phyloP scores from a whole-genome alignment of 345 rosid genomes.

The Lenwebbia sp. region DNA sequence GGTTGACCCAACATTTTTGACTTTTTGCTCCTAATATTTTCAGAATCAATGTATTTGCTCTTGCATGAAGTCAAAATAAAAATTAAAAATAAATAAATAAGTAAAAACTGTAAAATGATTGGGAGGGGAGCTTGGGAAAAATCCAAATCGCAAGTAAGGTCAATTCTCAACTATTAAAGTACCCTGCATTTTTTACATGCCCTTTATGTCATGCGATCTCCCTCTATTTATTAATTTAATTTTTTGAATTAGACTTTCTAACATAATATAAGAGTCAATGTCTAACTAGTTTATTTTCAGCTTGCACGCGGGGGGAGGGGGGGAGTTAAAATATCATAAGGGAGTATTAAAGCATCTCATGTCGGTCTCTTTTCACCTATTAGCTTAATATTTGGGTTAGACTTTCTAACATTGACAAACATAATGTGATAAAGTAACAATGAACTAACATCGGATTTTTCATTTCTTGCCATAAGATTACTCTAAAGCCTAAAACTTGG shows the following conservation, averaged over 20 bases:
- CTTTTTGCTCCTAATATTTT: too few relatives aligned
- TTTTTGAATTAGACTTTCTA: too few relatives aligned
- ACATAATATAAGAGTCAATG: too few relatives aligned
- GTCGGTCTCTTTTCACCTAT: too few relatives aligned
- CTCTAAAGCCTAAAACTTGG: not conserved
- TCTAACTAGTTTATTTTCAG: not conserved
- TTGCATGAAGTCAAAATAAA: not conserved
- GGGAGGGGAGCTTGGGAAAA: not conserved
- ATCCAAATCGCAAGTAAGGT: not conserved
- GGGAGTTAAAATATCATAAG: too few relatives aligned
- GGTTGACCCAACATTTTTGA: not conserved
- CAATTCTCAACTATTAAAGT: not conserved
- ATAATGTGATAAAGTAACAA: fast-evolving
- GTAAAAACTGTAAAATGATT: not conserved
- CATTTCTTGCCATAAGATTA: not conserved
- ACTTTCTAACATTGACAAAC: not conserved
- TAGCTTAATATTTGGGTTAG: too few relatives aligned
- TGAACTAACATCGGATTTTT: not conserved
- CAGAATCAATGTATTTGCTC: not conserved
- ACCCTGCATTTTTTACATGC: fast-evolving
- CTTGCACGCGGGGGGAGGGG: too few relatives aligned
- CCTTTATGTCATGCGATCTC: too few relatives aligned
- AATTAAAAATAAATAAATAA: too few relatives aligned
- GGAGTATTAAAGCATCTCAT: too few relatives aligned
- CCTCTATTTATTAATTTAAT: too few relatives aligned